These are phyloP conservation scores for Spizellomyces punctatus DNA, from an alignment of 192 early-diverging fungal species.

Conservation along the genomic window DNA sequence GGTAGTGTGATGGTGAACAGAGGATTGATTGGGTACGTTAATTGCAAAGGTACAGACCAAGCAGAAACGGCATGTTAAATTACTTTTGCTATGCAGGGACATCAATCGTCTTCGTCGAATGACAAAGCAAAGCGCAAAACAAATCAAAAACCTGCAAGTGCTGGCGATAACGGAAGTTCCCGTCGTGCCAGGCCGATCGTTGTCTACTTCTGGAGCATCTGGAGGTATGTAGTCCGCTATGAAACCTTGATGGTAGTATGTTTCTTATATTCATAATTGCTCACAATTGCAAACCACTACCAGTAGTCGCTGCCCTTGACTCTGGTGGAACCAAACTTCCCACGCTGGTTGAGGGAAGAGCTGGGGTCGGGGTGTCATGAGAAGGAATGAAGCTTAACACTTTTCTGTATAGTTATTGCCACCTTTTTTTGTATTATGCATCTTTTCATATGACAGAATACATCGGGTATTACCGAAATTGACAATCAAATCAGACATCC, in stretches of 20 bases:
- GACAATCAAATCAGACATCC: too few relatives aligned
- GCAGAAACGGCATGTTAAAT: too few relatives aligned
- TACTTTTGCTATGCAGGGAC: conserved; percentile 21
- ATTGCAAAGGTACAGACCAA: background rate
- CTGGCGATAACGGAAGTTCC: conserved; percentile 13
- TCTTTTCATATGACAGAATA: too few relatives aligned
- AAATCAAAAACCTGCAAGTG: conserved; percentile 8
- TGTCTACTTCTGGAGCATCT: background rate
- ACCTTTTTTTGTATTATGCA: too few relatives aligned
- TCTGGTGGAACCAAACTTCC: too few relatives aligned
- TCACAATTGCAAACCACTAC: background rate
- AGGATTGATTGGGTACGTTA: conserved; percentile 41
- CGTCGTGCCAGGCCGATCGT: background rate
- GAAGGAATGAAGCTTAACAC: too few relatives aligned
- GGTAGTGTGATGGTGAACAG: conserved; percentile 47
- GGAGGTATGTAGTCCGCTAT: background rate
- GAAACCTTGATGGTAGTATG: background rate
- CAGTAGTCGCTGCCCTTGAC: background rate
- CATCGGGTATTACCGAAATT: too few relatives aligned
- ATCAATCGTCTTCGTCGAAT: conserved; percentile 30
- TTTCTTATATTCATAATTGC: background rate
- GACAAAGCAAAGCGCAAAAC: conserved; percentile 11
- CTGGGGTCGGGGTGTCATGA: too few relatives aligned
- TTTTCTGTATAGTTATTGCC: too few relatives aligned
- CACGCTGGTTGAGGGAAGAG: too few relatives aligned